Conservation (phyloP, 345 rosid genomes). For the Eucalyptus tenuipes region DNA sequence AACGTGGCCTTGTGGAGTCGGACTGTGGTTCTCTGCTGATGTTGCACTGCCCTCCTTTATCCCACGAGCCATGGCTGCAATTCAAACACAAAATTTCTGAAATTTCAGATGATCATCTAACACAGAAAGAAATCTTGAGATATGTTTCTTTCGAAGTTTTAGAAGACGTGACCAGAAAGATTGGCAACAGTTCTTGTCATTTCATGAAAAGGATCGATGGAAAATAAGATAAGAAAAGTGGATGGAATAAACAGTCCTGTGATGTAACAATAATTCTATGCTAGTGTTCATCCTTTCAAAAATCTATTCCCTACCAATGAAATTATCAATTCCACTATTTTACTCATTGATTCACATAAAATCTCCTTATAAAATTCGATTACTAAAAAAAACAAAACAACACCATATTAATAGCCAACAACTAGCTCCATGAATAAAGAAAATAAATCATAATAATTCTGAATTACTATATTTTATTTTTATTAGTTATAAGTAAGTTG, state of each 20-base stretch:
- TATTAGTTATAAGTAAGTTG: not conserved
- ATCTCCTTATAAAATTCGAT: not conserved
- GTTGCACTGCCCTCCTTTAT: slow-evolving; percentile 60
- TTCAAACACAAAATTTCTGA: not conserved
- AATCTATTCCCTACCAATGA: not conserved
- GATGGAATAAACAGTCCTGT: no score
- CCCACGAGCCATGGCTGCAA: slow-evolving; percentile 72
- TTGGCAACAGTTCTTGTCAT: not conserved
- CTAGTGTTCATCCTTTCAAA: not conserved
- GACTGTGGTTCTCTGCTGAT: slow-evolving; percentile 43
- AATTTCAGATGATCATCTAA: not conserved
- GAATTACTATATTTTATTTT: not conserved
- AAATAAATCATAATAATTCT: not conserved
- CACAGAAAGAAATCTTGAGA: not conserved
- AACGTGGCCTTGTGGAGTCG: slow-evolving; percentile 18
- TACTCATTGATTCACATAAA: not conserved
- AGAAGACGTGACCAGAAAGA: not conserved
- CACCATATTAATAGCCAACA: not conserved
- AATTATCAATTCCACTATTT: not conserved
- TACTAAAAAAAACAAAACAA: not conserved
- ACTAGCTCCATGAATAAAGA: not conserved
- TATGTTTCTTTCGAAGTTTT: not conserved
- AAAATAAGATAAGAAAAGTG: no score
- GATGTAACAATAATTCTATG: not conserved
- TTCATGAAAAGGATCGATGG: not conserved